Evolutionary conservation across 2,329 filamentous ascomycete species (phyloP).

Genomic region (Hypocreales sp.): DNA sequence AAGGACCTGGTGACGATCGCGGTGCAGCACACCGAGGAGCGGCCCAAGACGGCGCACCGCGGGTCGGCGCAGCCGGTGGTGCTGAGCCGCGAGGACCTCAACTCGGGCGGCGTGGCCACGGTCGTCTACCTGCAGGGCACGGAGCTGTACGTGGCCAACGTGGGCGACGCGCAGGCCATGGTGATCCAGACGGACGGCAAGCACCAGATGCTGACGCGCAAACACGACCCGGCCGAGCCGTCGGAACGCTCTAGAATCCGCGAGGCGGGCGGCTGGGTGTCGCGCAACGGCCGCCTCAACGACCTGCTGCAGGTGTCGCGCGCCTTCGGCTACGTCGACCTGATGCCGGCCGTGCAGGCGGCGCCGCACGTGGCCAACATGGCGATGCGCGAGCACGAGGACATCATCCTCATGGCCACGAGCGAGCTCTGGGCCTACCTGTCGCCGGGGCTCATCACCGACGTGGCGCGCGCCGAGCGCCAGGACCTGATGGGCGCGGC

Average conservation of each 20-base stretch:
- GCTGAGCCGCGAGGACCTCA: conserved; percentile 76
- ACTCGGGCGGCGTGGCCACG: conserved; percentile 81
- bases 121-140: conserved; percentile 80
- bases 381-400: conserved; percentile 72
- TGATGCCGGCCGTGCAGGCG: conserved; percentile 87
- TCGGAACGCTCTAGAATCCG: conserved; percentile 77
- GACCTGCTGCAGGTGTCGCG: conserved; percentile 82
- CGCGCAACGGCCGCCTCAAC: conserved; percentile 84
- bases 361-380: conserved; percentile 71
- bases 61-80: conserved; percentile 58
- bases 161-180: conserved; percentile 92
- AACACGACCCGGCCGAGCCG: conserved; percentile 84
- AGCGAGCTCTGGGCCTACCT: conserved; percentile 93
- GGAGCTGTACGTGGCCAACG: conserved; percentile 86
- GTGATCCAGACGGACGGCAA: conserved; percentile 80
- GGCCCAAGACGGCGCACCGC: conserved; percentile 49
- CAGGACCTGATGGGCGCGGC: conserved; percentile 87
- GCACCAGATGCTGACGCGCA: conserved; percentile 70
- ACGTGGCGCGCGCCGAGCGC: conserved; percentile 75
- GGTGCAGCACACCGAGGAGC: conserved; percentile 64
- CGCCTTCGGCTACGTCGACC: conserved; percentile 85
- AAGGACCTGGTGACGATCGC: conserved; percentile 84
- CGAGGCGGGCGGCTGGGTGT: conserved; percentile 90
- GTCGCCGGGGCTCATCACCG: conserved; percentile 76
- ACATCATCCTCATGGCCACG: conserved; percentile 84